Base-by-base conservation (phyloP, 805 yeast genomes). In the Metschnikowia reukaufii region DNA sequence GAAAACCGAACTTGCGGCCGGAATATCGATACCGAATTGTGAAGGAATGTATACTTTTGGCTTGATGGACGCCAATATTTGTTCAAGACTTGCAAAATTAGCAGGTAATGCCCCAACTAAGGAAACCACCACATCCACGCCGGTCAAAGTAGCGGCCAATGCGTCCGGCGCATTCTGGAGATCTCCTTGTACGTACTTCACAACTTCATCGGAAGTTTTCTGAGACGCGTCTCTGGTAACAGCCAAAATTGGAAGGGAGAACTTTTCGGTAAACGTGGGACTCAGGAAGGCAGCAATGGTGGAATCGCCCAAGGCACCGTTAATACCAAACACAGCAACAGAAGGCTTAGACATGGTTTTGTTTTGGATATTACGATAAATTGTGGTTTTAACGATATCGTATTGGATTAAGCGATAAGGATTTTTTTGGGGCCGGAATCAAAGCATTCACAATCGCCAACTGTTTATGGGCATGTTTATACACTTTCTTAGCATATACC, bases 221-320 rank as follows among this genome's bases (percentile, higher is more conserved):
- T 65, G 68, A 8, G 71, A 60, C 4, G 66, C 59, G 51, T 72
- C 71, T 57, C 82, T 67, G 29, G 85, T 72, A 45, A 82, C 51
- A 0, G 78, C 80, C 51, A 70, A 72, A 47, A 83, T 62, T 23
- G 88, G 87, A 32, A 68, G 66, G 0, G 64, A 50, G 51, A 70
- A 62, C 50, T 76, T 75, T 45, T 63, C 63, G 17, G 66, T 58
- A 55, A 80, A 79, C 5, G 62, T 54, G 17, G 73, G 59, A 2
- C 75, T 66, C 15, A 72, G 55, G 37, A 82, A 62, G 6, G 82
- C 81, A 1, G 64, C 66, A 16, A 79, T 45, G 32, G 70, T 62
- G 38, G 80, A 78, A 50, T 65, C 63, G 36, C 83, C 86, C 32
- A 83, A 62, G 51, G 62, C 50, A 19, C 88, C 87, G 50, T 72